Base-by-base conservation (phyloP, 306 rosid species). In the Delonix regia region DNA sequence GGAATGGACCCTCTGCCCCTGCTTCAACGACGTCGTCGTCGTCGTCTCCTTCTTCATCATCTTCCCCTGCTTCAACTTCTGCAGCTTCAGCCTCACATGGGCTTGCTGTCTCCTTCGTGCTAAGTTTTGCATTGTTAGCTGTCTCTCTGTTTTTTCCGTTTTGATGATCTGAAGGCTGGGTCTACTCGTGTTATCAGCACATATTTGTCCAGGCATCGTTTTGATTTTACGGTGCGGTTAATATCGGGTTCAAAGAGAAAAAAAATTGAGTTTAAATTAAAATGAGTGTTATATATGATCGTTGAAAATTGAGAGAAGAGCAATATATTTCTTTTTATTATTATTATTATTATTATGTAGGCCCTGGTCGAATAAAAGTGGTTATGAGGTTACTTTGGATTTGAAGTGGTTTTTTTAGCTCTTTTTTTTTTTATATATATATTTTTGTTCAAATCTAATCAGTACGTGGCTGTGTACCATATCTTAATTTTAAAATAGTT, bases 1-100 rank as follows among this genome's bases (percentile, higher is more conserved):
- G 86, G 47, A 86, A 47, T 63, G 77, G 91, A 78, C 81, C 83
- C 79, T 78, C 76, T 74, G 52, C 78, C 48, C 83, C 9, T 78
- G 82, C 76, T 14, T 61, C 87, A 0, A 57, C 90, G 1, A 9
- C n/a, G n/a, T n/a, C n/a, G n/a, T n/a, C n/a, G n/a, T n/a, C n/a
- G n/a, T n/a, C n/a, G n/a, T n/a, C n/a, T n/a, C n/a, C n/a, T n/a
- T 60, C 66, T 0, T 36, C 67, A 6, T 6, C 67, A 0, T 60
- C 91, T 39, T 62, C 93, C 2, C 19, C 90, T n/a, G 13, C 85
- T 24, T 10, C 83, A 15, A 6, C 78, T 8, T 21, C 85, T 69
- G 62, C 84, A 4, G 77, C 84, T 74, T 80, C 85, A 53, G 36
- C 75, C 44, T 39, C 90, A 39, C 83, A 27, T 30, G 66, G 77